Base-by-base conservation (phyloP, 768 basidiomycete species). In the Obba rivulosa region DNA sequence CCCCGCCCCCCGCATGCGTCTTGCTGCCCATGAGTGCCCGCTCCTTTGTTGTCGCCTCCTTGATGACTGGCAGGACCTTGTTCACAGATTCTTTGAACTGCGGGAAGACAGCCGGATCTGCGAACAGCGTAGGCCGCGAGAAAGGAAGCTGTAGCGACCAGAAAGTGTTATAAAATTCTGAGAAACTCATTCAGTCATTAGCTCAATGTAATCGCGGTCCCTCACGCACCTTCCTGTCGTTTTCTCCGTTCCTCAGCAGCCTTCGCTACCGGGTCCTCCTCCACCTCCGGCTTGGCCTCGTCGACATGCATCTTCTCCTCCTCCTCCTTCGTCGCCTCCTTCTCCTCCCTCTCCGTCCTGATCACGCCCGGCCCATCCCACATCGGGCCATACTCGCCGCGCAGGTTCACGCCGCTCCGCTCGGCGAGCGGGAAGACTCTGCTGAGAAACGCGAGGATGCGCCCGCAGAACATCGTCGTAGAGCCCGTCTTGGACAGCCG, bases 141-240 rank as follows among this genome's bases (percentile, higher is more conserved):
- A 95, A 94, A 4, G 80, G 82, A 3, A 84, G 71, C 59, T 96
- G 92, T 8, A 95, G 71, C 0, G 85, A 85, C 92, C 92, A 95
- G 70, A 95, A 94, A 0, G 80, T 87, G 50, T 81, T 78, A 68
- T 92, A 93, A 61, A 93, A 87, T 21, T 87, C 89, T 83, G 48
- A 38, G 37, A 40, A 10, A 28, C 5, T 8, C n/a, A 9, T 28
- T 18, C 25, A 20, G 38, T 23, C 34, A 17, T 43, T 20, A 43
- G n/a, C 13, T 8, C 18, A 21, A 20, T 36, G 20, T 25, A 35
- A n/a, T n/a, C n/a, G n/a, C n/a, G n/a, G n/a, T n/a, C n/a, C n/a
- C n/a, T n/a, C n/a, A 51, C 49, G 34, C 41, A 80, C 87, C 83
- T 62, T 79, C 80, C 68, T 81, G 86, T 68, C 79, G 80, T 47